A percentile compares a stretch with the other conserved stretches of the same genome.
Evolutionary conservation across 1,284 basidiomycete species (phyloP).

Genomic region (Porodaedalea pini): DNA sequence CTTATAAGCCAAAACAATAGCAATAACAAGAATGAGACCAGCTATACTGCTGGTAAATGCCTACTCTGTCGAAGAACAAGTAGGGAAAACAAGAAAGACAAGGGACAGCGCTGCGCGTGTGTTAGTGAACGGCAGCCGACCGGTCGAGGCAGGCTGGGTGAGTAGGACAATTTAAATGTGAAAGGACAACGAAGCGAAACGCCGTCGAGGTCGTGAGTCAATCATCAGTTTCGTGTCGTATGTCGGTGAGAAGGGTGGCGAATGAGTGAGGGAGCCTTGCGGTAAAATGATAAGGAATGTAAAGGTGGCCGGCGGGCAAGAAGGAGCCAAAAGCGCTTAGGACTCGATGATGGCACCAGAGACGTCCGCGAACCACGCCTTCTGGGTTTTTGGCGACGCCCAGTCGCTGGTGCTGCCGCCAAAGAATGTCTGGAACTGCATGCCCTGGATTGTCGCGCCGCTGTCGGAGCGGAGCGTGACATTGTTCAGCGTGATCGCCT

Average conservation of each 20-base stretch:
- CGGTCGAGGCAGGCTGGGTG: too few species aligned
- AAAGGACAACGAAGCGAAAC: too few species aligned
- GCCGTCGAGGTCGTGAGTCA: not conserved
- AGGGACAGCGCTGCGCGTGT: too few species aligned
- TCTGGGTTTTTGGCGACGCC: constrained; percentile 38
- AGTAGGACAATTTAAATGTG: too few species aligned
- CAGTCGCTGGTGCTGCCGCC: constrained; percentile 33
- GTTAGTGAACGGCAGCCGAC: too few species aligned
- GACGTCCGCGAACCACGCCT: constrained; percentile 39
- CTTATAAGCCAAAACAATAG: too few species aligned
- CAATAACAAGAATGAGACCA: too few species aligned
- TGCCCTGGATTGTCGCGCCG: constrained; percentile 25
- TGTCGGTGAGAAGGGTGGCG: not conserved
- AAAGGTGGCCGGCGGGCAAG: not conserved
- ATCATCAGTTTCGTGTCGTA: not conserved
- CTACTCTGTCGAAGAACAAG: too few species aligned
- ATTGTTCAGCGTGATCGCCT: constrained; percentile 23
- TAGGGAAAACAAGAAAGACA: too few species aligned
- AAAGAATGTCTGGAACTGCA: constrained; percentile 40
- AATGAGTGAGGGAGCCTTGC: not conserved
- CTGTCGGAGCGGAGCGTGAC: constrained; percentile 24
- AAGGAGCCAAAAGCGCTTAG: not conserved
- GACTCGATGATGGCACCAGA: constrained; percentile 14
- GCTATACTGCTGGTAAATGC: too few species aligned
- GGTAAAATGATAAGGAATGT: not conserved